phyloP scores from a whole-genome alignment of 345 rosid species.

The Acer campestre region DNA sequence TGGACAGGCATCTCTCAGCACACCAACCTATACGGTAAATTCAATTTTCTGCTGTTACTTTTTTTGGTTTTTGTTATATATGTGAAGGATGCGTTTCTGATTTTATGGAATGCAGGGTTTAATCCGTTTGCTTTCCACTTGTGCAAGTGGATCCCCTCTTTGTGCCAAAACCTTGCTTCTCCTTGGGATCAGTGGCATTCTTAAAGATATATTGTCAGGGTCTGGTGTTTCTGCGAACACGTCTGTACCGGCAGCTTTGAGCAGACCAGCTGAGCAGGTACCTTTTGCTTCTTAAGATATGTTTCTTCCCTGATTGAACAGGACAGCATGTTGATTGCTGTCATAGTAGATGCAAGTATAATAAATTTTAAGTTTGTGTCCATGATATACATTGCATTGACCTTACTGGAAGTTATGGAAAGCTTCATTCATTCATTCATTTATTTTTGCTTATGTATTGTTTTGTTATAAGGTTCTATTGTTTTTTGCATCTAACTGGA shows the following conservation, averaged over 20 bases:
- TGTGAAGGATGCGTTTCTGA: constrained; percentile 32
- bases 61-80: constrained; percentile 6
- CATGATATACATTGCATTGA: neutral
- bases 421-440: neutral
- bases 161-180: constrained; percentile 93
- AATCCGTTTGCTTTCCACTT: constrained; percentile 93
- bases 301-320: constrained; percentile 13
- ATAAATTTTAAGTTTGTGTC: neutral
- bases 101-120: constrained; percentile 65
- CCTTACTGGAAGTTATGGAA: neutral
- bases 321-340: neutral
- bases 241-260: constrained; percentile 85
- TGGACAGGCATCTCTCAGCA: constrained; percentile 92
- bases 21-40: constrained; percentile 89
- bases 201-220: constrained; percentile 86
- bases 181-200: constrained; percentile 92
- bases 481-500: neutral
- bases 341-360: constrained; percentile 1
- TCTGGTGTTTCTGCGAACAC: constrained; percentile 82
- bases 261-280: constrained; percentile 99
- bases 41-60: constrained; percentile 1
- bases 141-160: constrained; percentile 96
- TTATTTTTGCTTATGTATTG: neutral
- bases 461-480: neutral
- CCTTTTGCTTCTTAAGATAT: constrained; percentile 3